Evolutionary conservation across 2,329 filamentous ascomycete genomes (phyloP), one percentile per base, ranked within the genome.

Genomic region (Cladophialophora exuberans): DNA sequence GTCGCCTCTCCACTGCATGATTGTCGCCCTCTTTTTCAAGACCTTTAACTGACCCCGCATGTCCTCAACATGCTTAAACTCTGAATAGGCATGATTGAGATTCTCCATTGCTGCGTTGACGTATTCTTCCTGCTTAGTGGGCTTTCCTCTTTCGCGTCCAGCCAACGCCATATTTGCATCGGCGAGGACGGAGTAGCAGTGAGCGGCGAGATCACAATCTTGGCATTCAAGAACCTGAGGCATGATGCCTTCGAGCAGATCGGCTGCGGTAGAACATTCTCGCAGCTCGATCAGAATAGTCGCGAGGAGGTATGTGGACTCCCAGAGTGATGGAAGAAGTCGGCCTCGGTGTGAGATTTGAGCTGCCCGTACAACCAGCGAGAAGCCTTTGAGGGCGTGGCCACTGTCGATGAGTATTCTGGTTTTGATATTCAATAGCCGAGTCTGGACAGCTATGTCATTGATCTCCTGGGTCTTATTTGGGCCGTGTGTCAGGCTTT

Each of bases 141-240:
- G 63, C 46, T 60, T 65, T 38, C 56, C 56, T 64, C 62, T 76
- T 72, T 57, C 57, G 63, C 75, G 66, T 22, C 89, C 87, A 0
- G 89, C 90, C 58, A 89, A 73, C 0, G 91, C 91, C 76, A 96
- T 88, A 63, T 86, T 83, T 0, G 89, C 86, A 67, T 96, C 90
- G 0, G 83, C 88, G 2, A 95, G 79, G 18, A 83, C 71, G 1
- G 82, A 81, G 69, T 92, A 93, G 15, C 90, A 78, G 18, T 77
- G 79, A 0, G 85, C 90, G 0, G 80, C 79, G 11, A 90, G 75
- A 42, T 76, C 77, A 1, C 79, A 75, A 42, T 87, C 83, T 47
- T 85, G 83, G 46, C 83, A 83, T 70, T 95, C 90, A 1, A 95
- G 76, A 18, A 88, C 83, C 59, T 90, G 85, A 3, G 92, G 91